Base-by-base conservation (phyloP, 306 rosid genomes). In the Oemleria cerasiformis region DNA sequence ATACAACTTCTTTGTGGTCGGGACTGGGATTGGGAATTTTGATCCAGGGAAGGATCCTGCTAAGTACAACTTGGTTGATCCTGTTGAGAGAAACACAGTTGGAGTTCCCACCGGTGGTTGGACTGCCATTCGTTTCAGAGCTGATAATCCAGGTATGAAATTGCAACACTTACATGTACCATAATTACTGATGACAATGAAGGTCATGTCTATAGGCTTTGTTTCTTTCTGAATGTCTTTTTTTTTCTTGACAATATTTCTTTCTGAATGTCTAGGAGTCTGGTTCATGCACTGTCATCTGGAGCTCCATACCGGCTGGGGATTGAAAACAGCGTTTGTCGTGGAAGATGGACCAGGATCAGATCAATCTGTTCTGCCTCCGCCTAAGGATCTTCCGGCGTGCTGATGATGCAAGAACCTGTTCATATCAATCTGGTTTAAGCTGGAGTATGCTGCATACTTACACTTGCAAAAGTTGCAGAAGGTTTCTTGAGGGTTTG, bases 261-360 rank as follows among this genome's bases (percentile, higher is more conserved):
- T 47, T 17, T 63, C 3, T 67, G 77, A 42, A 58, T 41, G 50
- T 66, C 11, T 79, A 91, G 92, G 91, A 65, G 96, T 91, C 72
- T 91, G 97, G 97, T 91, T 88, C 68, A 75, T 88, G 85, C 96
- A 91, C 79, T 88, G 97, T 70, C 97, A 88, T 74, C 70, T 87
- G 77, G 96, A 87, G 84, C 84, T 88, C 45, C 97, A 87, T 62
- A 91, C 96, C 21, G 91, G 96, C 12, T 88, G 96, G 92, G 97
- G 97, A 56, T 71, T 91, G 85, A 91, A 91, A 73, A 91, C 85
- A 14, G 91, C 92, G 34, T 87, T 91, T 44, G 80, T 91, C 4
- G 96, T 87, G 38, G 90, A 91, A 87, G 82, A 91, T 73, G 97
- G 96, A 57, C 86, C 87, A 0, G 81, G 80, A 53, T 71, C 68